These are phyloP conservation scores for Patellaria atrata DNA, from an alignment of 495 filamentous ascomycete species.

Conservation along the genomic window DNA sequence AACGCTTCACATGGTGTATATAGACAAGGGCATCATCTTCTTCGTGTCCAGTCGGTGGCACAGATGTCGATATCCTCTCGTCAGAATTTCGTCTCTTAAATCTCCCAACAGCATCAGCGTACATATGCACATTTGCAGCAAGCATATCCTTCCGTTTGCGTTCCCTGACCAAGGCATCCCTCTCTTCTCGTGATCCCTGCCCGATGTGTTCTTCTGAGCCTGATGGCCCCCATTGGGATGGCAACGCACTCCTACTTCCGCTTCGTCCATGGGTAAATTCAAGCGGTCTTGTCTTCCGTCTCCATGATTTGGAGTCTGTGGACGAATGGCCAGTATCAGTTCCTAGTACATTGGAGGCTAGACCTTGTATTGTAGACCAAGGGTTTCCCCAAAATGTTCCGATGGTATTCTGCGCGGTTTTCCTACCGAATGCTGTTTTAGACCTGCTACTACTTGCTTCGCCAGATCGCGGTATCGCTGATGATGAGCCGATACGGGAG, in stretches of 20 bases:
- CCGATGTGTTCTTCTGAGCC: conserved; percentile 33
- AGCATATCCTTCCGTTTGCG: conserved; percentile 49
- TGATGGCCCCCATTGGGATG: conserved; percentile 43
- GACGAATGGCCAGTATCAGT: conserved; percentile 25
- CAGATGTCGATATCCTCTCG: conserved; percentile 30
- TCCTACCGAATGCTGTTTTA: conserved; percentile 6
- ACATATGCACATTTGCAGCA: conserved; percentile 36
- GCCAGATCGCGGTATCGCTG: conserved; percentile 2
- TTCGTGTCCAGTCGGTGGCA: conserved; percentile 29
- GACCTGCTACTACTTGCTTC: conserved; percentile 9
- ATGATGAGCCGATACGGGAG: conserved; percentile 11
- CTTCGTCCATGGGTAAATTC: conserved; percentile 30
- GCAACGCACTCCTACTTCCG: conserved; percentile 28
- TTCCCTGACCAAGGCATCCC: conserved; percentile 42
- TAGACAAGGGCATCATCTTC: conserved; percentile 71
- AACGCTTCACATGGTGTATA: conserved; percentile 67
- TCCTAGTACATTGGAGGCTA: conserved; percentile 30
- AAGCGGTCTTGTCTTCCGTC: conserved; percentile 32
- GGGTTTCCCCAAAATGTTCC: conserved; percentile 23
- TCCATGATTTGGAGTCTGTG: conserved; percentile 21
- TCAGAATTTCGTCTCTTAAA: conserved; percentile 48
- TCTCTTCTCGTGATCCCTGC: conserved; percentile 40
- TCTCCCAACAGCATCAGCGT: conserved; percentile 31
- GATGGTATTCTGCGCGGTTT: conserved; percentile 2
- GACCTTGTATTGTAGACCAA: conserved; percentile 28